phyloP scores from a whole-genome alignment of 2,329 filamentous ascomycete genomes.

The Sporothrix schenckii region DNA sequence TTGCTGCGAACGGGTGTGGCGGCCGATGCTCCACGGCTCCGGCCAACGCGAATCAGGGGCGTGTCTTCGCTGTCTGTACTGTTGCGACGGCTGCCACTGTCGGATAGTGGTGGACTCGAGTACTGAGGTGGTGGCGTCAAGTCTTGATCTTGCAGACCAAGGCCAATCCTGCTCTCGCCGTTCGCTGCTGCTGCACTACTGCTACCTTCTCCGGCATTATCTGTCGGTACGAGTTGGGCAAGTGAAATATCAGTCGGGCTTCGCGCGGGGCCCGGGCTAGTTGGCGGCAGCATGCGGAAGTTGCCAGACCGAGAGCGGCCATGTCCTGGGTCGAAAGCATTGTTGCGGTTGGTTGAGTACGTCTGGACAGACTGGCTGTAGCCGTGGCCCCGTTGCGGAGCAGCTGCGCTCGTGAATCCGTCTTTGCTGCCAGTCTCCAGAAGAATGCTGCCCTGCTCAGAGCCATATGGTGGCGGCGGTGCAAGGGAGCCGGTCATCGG shows the following conservation, averaged over 20 bases:
- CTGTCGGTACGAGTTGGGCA: constrained; percentile 74
- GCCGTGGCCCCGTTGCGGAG: constrained; percentile 47
- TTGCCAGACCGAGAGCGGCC: constrained; percentile 76
- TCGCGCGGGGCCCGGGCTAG: constrained; percentile 84
- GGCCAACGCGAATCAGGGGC: constrained; percentile 55
- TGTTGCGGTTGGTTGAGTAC: constrained; percentile 45
- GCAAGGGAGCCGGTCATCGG: constrained; percentile 94
- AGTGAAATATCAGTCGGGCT: constrained; percentile 96
- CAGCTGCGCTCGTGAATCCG: constrained; percentile 48
- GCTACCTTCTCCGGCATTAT: constrained; percentile 73
- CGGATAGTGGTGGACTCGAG: constrained; percentile 65
- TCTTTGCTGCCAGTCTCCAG: constrained; percentile 79
- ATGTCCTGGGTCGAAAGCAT: constrained; percentile 63
- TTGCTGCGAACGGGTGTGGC: constrained; percentile 43
- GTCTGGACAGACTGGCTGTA: constrained; percentile 53
- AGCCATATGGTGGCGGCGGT: constrained; percentile 93
- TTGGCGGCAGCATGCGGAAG: constrained; percentile 72
- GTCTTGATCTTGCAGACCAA: constrained; percentile 58
- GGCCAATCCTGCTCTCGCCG: constrained; percentile 42
- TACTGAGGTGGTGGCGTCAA: constrained; percentile 74
- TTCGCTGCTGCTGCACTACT: constrained; percentile 40
- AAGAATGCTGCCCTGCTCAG: constrained; percentile 93
- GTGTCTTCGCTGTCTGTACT: constrained; percentile 61
- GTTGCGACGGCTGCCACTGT: constrained; percentile 58
- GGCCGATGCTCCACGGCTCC: constrained; percentile 56